Base-by-base conservation (phyloP, 1,139 yeast species). In the Candida pseudoviswanathii region DNA sequence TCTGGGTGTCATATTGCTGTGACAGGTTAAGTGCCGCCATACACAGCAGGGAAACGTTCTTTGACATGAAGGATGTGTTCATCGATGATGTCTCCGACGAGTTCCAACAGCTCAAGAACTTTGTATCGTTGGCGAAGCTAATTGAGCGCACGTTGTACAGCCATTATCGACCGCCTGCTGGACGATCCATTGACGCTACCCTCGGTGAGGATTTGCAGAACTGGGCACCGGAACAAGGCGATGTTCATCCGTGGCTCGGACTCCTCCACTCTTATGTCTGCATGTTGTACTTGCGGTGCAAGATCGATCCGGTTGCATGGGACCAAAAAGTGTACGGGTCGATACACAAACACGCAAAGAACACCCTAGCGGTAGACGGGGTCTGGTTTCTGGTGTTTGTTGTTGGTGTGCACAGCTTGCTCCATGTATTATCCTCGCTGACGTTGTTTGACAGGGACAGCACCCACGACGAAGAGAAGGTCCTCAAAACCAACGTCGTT, bases 1-100 rank as follows among this genome's bases (percentile, higher is more conserved):
- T 65, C 47, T 66, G 69, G 70, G 56, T 59, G 0, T 55, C 65
- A 1, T 64, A 54, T 44, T 62, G 69, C 45, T 57, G 62, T 42
- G 70, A 66, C 48, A 51, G 69, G 16, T 51, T 64, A 22, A 54
- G 60, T 5, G 55, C 68, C 2, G 62, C 63, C 6, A 66, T 68
- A 0, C 54, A 66, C 44, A 64, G 64, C 25, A 51, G 65, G 29
- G 64, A 66, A 16, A 56, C 64, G 64, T 55, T 55, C 39, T 64
- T 53, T 43, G 59, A 62, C 46, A 52, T 50, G 6, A 54, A 59
- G 5, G 69, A 66, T 50, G 40, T 63, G 29, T 54, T 59, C 5
- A 56, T 65, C 7, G 67, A 61, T 48, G 57, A 55, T 16, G 56
- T 64, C 6, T 41, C 41, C 10, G 9, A 52, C 7, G 53, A 53